Conservation (phyloP, 108 stramenopile genomes). For the Nitzschia palea region DNA sequence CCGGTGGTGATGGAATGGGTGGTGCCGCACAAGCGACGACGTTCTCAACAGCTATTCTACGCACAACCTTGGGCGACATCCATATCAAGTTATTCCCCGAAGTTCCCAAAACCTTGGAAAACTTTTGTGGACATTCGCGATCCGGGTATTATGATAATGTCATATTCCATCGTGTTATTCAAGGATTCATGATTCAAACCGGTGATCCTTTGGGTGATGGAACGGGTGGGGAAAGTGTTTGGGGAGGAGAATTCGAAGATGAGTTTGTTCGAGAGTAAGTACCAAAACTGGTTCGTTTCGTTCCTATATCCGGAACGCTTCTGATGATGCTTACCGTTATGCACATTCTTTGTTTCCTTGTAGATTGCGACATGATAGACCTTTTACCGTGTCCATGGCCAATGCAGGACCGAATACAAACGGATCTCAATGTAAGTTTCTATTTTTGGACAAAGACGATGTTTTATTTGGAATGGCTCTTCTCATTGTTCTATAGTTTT, state of each 20-base stretch:
- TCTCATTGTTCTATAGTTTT: constrained; percentile 33
- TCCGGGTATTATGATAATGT: constrained; percentile 96
- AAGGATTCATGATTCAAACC: constrained; percentile 96
- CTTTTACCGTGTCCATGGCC: constrained; percentile 98
- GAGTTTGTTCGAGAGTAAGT: constrained; percentile 87
- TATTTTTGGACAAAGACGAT: too few relatives aligned
- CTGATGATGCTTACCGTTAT: background rate
- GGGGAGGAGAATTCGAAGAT: constrained; percentile 99
- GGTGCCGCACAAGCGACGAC: constrained; percentile 7
- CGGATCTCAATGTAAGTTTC: constrained; percentile 54
- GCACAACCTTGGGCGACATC: constrained; percentile 97
- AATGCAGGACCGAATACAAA: constrained; percentile 90
- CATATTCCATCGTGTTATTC: constrained; percentile 97
- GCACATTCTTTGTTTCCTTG: background rate
- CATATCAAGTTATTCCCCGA: constrained; percentile 87
- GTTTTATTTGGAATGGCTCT: background rate
- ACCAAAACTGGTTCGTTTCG: background rate
- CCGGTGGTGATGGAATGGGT: constrained; percentile 22
- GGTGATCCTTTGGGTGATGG: constrained; percentile 99
- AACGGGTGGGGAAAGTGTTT: constrained; percentile 99
- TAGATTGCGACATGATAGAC: constrained; percentile 87
- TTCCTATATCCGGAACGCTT: background rate
- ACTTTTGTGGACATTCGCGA: constrained; percentile 90
- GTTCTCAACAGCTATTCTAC: constrained; percentile 83
- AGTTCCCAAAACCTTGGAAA: constrained; percentile 93